These are phyloP conservation scores for Meyerozyma smithsonii DNA, from an alignment of 1,139 yeast genomes.

Conservation along the genomic window DNA sequence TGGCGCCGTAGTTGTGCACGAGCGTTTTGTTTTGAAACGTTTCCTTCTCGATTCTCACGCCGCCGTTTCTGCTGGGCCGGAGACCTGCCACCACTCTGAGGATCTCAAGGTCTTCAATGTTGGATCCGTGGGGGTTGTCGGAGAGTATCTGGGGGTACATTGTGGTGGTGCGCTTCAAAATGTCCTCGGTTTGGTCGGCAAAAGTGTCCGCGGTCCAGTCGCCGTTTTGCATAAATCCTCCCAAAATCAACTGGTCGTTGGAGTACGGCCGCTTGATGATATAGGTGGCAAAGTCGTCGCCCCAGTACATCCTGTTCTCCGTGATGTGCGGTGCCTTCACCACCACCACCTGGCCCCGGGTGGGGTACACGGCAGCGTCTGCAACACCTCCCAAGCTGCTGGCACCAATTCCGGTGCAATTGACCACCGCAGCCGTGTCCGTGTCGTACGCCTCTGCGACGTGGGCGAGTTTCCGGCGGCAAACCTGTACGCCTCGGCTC, in stretches of 20 bases:
- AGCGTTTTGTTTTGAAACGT: constrained; percentile 5
- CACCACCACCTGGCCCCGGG: constrained; percentile 11
- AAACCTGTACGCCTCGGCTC: constrained; percentile 45
- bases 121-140: constrained; percentile 12
- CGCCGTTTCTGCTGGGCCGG: constrained; percentile 16
- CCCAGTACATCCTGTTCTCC: constrained; percentile 9
- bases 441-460: constrained; percentile 47
- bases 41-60: constrained; percentile 14
- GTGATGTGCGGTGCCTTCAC: constrained; percentile 11
- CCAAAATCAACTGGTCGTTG: constrained; percentile 14
- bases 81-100: constrained; percentile 14
- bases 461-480: constrained; percentile 41
- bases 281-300: constrained; percentile 12
- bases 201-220: constrained; percentile 13
- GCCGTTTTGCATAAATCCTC: constrained; percentile 15
- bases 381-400: constrained; percentile 13
- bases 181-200: constrained; percentile 11
- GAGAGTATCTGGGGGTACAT: constrained; percentile 11
- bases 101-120: constrained; percentile 11
- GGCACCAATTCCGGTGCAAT: constrained; percentile 17
- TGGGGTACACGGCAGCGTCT: constrained; percentile 7
- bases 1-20: constrained; percentile 17
- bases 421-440: constrained; percentile 10
- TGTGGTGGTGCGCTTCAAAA: constrained; percentile 11
- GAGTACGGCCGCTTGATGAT: constrained; percentile 15